Evolutionary conservation across 148 eudicot species (phyloP).

Genomic region (Vaccinium corymbosum): DNA sequence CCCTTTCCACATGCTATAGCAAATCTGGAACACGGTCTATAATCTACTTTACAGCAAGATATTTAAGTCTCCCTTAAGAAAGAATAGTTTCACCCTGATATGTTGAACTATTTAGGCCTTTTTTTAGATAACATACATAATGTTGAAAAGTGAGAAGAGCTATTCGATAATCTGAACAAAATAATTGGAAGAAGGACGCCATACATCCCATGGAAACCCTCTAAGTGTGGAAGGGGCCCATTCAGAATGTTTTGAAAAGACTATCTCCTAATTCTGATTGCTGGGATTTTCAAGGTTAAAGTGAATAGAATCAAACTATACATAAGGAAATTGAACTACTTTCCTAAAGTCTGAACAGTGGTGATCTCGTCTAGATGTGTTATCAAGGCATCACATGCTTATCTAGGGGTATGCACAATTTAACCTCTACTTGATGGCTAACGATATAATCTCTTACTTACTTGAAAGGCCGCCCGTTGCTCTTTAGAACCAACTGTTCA

Average conservation of each 20-base stretch:
- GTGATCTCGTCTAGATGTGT: background rate
- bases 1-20: background rate
- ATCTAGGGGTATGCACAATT: background rate
- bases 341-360: background rate
- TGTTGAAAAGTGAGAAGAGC: slow-evolving; percentile 8
- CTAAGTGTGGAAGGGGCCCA: background rate
- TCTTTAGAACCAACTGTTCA: slow-evolving; percentile 78
- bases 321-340: background rate
- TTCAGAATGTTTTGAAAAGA: background rate
- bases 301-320: background rate
- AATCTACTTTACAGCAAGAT: background rate
- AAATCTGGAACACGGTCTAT: background rate
- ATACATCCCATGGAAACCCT: background rate
- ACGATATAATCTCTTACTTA: slow-evolving; percentile 26
- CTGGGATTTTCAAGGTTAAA: background rate
- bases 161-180: background rate
- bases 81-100: background rate
- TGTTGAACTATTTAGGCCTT: background rate
- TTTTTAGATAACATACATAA: background rate
- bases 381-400: background rate
- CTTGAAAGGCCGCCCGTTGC: slow-evolving; percentile 80
- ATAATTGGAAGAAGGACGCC: background rate
- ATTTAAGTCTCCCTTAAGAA: background rate
- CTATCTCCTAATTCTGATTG: background rate
- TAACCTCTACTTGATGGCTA: background rate